Evolutionary conservation across 1,284 basidiomycete genomes (phyloP).

Genomic region (Pseudozyma sp.): DNA sequence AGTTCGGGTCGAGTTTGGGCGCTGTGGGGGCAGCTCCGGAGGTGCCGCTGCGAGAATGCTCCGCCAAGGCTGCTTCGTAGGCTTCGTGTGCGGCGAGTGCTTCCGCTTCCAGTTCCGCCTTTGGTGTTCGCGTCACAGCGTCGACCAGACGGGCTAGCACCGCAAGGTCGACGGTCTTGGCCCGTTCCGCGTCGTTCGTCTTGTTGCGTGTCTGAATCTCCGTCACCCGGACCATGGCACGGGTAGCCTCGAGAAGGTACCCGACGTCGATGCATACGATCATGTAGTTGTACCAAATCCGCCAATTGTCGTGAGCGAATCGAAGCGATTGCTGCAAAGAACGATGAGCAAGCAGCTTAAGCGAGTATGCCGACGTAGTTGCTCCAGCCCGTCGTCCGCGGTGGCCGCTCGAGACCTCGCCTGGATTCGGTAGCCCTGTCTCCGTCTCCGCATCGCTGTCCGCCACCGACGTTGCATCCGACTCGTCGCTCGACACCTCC

Average conservation of each 20-base stretch:
- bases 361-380: constrained; percentile 69
- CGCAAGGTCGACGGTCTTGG: constrained; percentile 81
- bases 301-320: constrained; percentile 89
- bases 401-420: background rate
- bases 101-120: constrained; percentile 20
- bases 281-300: constrained; percentile 99
- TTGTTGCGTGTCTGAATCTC: constrained; percentile 75
- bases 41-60: background rate
- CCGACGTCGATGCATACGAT: constrained; percentile 92
- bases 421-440: constrained; percentile 28
- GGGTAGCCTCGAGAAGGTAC: constrained; percentile 85
- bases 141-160: constrained; percentile 88
- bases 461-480: constrained; percentile 15
- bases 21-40: constrained; percentile 7
- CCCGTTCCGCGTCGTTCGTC: constrained; percentile 69
- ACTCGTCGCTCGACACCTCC: constrained; percentile 45
- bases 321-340: constrained; percentile 90
- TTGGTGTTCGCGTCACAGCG: constrained; percentile 76
- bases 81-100: constrained; percentile 37
- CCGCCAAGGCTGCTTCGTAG: constrained; percentile 14
- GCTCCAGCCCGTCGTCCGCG: constrained; percentile 5
- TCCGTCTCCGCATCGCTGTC: constrained; percentile 45
- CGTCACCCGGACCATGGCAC: constrained; percentile 84
- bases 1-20: constrained; percentile 72
- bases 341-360: constrained; percentile 91